Base-by-base conservation (phyloP, 163 green algal species). In the Coccomyxa subellipsoidea region DNA sequence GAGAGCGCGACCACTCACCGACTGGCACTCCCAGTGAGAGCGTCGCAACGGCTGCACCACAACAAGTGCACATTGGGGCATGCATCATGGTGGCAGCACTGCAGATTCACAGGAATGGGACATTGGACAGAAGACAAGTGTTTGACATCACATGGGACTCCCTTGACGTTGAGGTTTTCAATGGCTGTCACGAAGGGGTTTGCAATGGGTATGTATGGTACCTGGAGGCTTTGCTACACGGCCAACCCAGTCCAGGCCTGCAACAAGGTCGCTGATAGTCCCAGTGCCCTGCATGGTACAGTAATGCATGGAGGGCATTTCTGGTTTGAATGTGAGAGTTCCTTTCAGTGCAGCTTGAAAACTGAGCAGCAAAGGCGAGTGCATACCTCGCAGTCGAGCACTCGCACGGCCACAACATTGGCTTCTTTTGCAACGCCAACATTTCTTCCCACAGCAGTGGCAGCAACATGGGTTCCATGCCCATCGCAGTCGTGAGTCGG, bases 361-460 rank as follows among this genome's bases (percentile, higher is more conserved):
- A n/a, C n/a, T n/a, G n/a, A n/a, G n/a, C n/a, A n/a, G n/a, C n/a
- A 23, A 36, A 6, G n/a, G 66, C 21, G 66, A 4, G 31, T 18
- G 4, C 7, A 3, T 73, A 73, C 66, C 35, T 89, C 80, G 80
- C 94, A 97, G 86, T 96, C 93, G 80, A 98, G 89, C 75, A 98
- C 94, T 34, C 90, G 87, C 36, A 98, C 90, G 8, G 82, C 88
- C 35, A 98, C 90, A 53, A 98, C 81, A 0, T 84, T 77, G 2
- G 94, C 93, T 34, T 89, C 88, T 70, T 95, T 95, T 31, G 94
- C 94, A 10, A 98, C 88, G 5, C 94, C 94, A 53, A 95, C 91
- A 35, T 82, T 88, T 32, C 92, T 85, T 4, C 94, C 94, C 8
- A 93, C 86, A 71, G 93, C 94, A 29, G 88, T 95, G 40, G 85